Evolutionary conservation across 2,329 filamentous ascomycete species (phyloP).

Genomic region (Xylariales sp.): DNA sequence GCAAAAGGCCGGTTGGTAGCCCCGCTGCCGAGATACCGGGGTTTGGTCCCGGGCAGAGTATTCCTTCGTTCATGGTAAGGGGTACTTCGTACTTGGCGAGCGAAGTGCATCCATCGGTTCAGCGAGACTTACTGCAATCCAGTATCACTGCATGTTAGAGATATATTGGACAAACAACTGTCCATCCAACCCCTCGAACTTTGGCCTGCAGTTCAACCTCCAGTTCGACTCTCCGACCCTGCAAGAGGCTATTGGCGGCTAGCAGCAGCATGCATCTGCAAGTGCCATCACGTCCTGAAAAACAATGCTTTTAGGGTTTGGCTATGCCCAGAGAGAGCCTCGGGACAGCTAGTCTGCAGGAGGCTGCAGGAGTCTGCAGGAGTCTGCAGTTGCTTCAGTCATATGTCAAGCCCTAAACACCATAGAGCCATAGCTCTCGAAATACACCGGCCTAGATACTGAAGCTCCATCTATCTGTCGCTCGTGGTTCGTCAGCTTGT

Average conservation of each 20-base stretch:
- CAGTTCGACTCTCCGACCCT: neutral
- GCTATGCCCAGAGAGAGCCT: neutral
- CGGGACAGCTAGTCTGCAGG: too few relatives aligned
- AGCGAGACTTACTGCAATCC: too few relatives aligned
- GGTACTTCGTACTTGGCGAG: too few relatives aligned
- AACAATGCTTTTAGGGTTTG: neutral
- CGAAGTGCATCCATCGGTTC: too few relatives aligned
- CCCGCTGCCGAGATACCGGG: too few relatives aligned
- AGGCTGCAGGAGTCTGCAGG: too few relatives aligned
- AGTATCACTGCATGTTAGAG: neutral
- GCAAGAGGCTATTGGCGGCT: too few relatives aligned
- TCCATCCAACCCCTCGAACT: neutral
- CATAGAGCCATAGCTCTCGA: neutral
- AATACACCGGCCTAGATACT: constrained; percentile 15
- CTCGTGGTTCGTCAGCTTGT: constrained; percentile 18
- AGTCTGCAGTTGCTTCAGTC: constrained; percentile 1
- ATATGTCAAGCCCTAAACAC: constrained; percentile 1
- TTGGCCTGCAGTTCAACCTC: neutral
- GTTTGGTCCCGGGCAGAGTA: too few relatives aligned
- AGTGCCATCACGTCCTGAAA: neutral
- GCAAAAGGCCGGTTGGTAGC: too few relatives aligned
- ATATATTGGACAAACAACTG: neutral
- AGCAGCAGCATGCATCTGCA: constrained; percentile 2
- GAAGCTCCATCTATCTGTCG: constrained; percentile 13
- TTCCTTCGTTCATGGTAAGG: too few relatives aligned